Percentiles rank a stretch among this genome's conserved stretches.
Conservation (phyloP, 805 yeast genomes). For the Saccharomyces paradoxus region DNA sequence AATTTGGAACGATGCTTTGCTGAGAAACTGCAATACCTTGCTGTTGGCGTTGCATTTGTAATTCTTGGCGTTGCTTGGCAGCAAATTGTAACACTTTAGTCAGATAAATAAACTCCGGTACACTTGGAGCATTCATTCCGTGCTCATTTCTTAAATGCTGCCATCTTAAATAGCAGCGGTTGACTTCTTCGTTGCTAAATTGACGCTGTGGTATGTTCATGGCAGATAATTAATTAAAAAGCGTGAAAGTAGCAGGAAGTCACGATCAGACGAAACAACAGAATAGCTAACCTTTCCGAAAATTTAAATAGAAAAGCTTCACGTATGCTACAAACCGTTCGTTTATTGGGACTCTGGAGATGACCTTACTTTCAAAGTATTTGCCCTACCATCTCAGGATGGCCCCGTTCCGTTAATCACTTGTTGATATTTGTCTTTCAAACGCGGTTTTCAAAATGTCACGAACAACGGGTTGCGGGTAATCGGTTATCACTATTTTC, state of each 20-base stretch:
- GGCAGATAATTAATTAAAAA: background rate
- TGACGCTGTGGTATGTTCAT: slow-evolving; percentile 27
- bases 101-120: slow-evolving; percentile 30
- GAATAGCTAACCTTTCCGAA: background rate
- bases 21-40: background rate
- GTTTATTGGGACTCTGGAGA: background rate
- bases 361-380: background rate
- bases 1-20: background rate
- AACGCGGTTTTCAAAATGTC: background rate
- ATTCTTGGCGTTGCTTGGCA: slow-evolving; percentile 29
- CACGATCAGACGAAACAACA: background rate
- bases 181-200: slow-evolving; percentile 30
- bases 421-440: background rate
- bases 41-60: slow-evolving; percentile 11
- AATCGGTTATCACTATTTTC: background rate
- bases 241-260: background rate
- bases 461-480: background rate
- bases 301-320: background rate
- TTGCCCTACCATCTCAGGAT: background rate
- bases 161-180: slow-evolving; percentile 32
- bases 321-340: background rate
- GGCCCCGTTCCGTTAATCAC: background rate
- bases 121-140: slow-evolving; percentile 29
- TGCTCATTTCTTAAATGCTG: slow-evolving; percentile 31
- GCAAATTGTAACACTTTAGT: slow-evolving; percentile 30